phyloP scores from a whole-genome alignment of 352 stramenopile genomes.

The Phytophthora tentaculata region DNA sequence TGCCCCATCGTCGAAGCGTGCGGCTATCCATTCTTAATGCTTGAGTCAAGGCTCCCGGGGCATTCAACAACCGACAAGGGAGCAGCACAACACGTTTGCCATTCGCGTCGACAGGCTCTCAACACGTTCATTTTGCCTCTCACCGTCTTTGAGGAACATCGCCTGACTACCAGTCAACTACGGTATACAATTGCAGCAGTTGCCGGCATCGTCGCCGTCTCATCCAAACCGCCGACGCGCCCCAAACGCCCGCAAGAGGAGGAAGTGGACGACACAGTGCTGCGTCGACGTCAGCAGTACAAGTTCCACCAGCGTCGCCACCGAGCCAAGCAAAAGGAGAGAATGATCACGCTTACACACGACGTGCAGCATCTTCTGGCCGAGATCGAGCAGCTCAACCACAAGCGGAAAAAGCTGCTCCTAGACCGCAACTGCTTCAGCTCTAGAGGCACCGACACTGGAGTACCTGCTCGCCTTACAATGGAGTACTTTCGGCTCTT shows the following conservation, averaged over 20 bases:
- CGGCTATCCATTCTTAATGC: conserved; percentile 18
- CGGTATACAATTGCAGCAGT: conserved; percentile 29
- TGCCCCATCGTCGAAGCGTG: background rate
- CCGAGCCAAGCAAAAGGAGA: conserved; percentile 69
- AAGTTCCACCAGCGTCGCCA: conserved; percentile 75
- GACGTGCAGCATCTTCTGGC: conserved; percentile 48
- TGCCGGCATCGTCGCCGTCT: conserved; percentile 5
- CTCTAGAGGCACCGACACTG: conserved; percentile 31
- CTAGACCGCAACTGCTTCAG: conserved; percentile 43
- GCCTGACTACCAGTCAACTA: background rate
- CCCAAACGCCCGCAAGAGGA: conserved; percentile 11
- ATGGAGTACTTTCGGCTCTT: conserved; percentile 68
- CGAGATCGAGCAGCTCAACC: conserved; percentile 48
- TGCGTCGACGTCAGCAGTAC: conserved; percentile 60
- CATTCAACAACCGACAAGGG: conserved; percentile 26
- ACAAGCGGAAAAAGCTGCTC: conserved; percentile 36
- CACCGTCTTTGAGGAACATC: conserved; percentile 9
- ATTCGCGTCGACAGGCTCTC: conserved; percentile 14
- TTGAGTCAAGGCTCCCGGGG: background rate
- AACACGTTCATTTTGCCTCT: conserved; percentile 31
- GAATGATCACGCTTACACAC: conserved; percentile 44
- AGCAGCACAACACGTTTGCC: conserved; percentile 16
- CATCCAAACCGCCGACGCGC: conserved; percentile 14
- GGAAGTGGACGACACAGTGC: conserved; percentile 49
- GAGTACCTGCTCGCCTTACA: conserved; percentile 41